Percentiles rank a stretch among this genome's conserved stretches.
These are phyloP conservation scores for Incumbomyces delicatus DNA, from an alignment of 2,329 filamentous ascomycete genomes.

Conservation along the genomic window DNA sequence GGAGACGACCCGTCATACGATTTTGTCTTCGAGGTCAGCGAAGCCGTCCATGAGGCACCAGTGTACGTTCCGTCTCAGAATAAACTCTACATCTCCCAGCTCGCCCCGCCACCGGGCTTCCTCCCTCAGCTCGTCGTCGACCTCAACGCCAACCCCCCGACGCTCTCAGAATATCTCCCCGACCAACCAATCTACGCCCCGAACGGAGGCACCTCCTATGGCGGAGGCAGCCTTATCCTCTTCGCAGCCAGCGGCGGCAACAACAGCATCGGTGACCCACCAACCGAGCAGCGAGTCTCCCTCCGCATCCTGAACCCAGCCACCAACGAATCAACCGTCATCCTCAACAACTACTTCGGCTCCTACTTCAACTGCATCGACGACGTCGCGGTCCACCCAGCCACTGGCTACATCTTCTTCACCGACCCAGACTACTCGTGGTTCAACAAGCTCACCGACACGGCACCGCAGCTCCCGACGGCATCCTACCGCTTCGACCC, in stretches of 20 bases:
- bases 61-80: conserved; percentile 33
- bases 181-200: conserved; percentile 36
- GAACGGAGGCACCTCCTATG: conserved; percentile 31
- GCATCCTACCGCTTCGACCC: conserved; percentile 33
- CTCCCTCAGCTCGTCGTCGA: conserved; percentile 32
- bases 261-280: conserved; percentile 25
- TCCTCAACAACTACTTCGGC: conserved; percentile 40
- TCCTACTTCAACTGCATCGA: conserved; percentile 37
- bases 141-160: conserved; percentile 35
- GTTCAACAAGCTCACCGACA: conserved; percentile 28
- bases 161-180: conserved; percentile 29
- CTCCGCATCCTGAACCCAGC: conserved; percentile 37
- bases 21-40: conserved; percentile 29
- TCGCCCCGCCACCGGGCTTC: conserved; percentile 28
- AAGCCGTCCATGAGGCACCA: conserved; percentile 34
- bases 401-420: conserved; percentile 40
- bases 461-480: conserved; percentile 26
- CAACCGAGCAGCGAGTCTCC: conserved; percentile 29
- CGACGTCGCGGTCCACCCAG: conserved; percentile 32
- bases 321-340: conserved; percentile 31
- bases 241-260: conserved; percentile 32
- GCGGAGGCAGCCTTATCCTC: conserved; percentile 29
- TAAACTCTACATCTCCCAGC: conserved; percentile 31
- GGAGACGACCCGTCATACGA: conserved; percentile 29
- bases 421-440: conserved; percentile 37